Percentiles rank a stretch among this genome's conserved stretches.
These are phyloP conservation scores for Miscanthus lutarioriparius DNA, from an alignment of 176 grass and related monocot species.

Conservation along the genomic window DNA sequence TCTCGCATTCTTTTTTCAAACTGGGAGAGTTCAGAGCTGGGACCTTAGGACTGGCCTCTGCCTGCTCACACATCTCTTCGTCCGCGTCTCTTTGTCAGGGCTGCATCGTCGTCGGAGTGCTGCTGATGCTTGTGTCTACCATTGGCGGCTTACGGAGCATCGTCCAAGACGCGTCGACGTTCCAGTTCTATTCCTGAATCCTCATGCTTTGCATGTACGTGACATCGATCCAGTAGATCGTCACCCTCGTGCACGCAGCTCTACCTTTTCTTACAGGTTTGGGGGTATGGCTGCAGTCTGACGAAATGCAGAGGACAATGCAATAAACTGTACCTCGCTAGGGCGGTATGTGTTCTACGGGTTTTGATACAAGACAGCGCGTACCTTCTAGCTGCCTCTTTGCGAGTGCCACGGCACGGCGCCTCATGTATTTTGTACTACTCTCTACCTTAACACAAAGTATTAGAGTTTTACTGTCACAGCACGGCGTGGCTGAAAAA, in stretches of 20 bases:
- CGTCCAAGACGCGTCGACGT: slow-evolving; percentile 46
- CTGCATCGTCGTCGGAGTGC: slow-evolving; percentile 69
- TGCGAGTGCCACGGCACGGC: background rate
- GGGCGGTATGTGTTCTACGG: background rate
- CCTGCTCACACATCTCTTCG: background rate
- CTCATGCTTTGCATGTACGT: background rate
- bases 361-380: background rate
- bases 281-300: background rate
- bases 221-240: background rate
- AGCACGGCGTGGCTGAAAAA: background rate
- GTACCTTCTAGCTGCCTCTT: background rate
- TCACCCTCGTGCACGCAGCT: background rate
- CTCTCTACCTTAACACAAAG: no score
- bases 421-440: no score
- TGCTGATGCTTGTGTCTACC: slow-evolving; percentile 65
- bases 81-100: slow-evolving; percentile 14
- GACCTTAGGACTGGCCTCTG: background rate
- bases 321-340: background rate
- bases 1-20: background rate
- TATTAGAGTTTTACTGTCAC: background rate
- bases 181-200: slow-evolving; percentile 48
- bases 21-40: background rate
- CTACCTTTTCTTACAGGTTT: background rate
- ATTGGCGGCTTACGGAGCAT: slow-evolving; percentile 70
- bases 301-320: background rate